Evolutionary conservation across 2,329 filamentous ascomycete genomes (phyloP), one percentile per base, ranked within the genome.

Genomic region (Aspergillus candidus): DNA sequence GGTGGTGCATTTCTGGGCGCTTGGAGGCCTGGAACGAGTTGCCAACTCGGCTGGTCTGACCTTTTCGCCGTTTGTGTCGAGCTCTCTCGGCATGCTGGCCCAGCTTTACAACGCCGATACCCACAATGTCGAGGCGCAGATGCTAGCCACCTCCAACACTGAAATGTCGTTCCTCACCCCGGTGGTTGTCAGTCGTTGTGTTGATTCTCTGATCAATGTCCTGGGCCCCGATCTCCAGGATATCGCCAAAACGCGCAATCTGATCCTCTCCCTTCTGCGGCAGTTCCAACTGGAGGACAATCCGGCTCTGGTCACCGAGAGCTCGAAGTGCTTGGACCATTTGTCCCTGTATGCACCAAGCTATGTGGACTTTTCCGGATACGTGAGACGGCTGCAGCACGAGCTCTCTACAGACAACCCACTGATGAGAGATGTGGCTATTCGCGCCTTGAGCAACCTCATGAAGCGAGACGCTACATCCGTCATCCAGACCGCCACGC

Each of bases 141-240:
- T 86, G 1, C 74, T 87, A 33, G 83, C 88, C 6, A 89, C 87
- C 1, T 96, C 93, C 58, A 97, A 95, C 61, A 78, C 95, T 31
- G 90, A 96, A 66, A 75, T 94, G 56, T 88, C 93, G 44, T 75
- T 90, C 17, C 83, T 88, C 5, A 91, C 91, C 0, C 80, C 85
- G 1, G 83, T 88, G 14, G 86, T 89, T 1, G 83, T 97, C 49
- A 85, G 87, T 29, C 83, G 88, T 55, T 94, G 88, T 55, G 83
- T 96, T 27, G 90, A 97, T 66, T 93, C 90, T n/a, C 76, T 95
- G 17, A 89, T 98, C 69, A 97, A 97, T 55, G 93, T 98, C 8
- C 77, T 98, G 10, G 93, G 93, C 0, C 93, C 93, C 0, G 94
- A 98, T 67, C 72, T 98, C 15, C 93, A 97, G 65, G 93, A 97